Percentiles rank a stretch among this genome's conserved stretches.
These are phyloP conservation scores for Cryptosporidium xiaoi DNA, from an alignment of 169 alveolate genomes.

Conservation along the genomic window DNA sequence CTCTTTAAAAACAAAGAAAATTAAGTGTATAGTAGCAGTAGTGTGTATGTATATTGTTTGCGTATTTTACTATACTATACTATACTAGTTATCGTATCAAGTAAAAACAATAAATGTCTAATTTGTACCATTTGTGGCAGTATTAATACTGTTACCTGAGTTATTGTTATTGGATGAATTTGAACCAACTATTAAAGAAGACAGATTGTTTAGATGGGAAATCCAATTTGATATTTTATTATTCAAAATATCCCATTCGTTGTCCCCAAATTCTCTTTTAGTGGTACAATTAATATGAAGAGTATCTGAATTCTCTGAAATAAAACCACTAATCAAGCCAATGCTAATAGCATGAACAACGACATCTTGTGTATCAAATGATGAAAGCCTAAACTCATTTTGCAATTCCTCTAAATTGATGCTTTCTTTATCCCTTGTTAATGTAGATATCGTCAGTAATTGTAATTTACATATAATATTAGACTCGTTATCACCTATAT, in stretches of 20 bases:
- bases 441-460: slow-evolving; percentile 42
- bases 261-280: slow-evolving; percentile 55
- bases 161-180: neutral
- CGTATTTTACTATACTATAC: neutral
- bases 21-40: neutral
- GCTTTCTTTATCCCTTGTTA: slow-evolving; percentile 26
- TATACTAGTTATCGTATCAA: too few relatives aligned
- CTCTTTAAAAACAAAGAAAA: neutral
- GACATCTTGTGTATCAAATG: slow-evolving; percentile 69
- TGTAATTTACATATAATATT: slow-evolving; percentile 47
- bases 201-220: slow-evolving; percentile 8
- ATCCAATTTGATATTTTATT: slow-evolving; percentile 53
- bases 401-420: slow-evolving; percentile 38
- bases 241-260: slow-evolving; percentile 49
- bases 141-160: neutral
- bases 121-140: neutral
- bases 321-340: slow-evolving; percentile 60
- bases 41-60: neutral
- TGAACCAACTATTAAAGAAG: slow-evolving; percentile 9
- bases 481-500: slow-evolving; percentile 7
- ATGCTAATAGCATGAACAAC: slow-evolving; percentile 69
- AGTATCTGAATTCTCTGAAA: slow-evolving; percentile 40
- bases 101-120: neutral
- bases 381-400: slow-evolving; percentile 45
- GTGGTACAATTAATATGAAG: slow-evolving; percentile 45